A percentile compares a stretch with the other conserved stretches of the same genome.
These are phyloP conservation scores for Paspalum vaginatum DNA, from an alignment of 176 grass and related monocot species.

Conservation along the genomic window DNA sequence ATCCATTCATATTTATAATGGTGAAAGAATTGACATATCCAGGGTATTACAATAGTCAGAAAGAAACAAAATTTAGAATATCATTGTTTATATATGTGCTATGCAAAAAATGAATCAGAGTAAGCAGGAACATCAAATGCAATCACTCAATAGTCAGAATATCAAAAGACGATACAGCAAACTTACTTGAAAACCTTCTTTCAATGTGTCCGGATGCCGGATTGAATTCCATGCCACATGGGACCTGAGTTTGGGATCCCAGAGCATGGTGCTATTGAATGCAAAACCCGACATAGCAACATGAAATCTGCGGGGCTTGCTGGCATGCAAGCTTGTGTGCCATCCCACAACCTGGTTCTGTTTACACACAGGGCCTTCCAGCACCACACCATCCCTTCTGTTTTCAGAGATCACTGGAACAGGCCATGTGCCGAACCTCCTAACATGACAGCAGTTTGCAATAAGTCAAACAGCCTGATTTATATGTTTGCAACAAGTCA, in stretches of 20 bases:
- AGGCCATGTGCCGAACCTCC: constrained; percentile 94
- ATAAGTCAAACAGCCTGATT: constrained; percentile 28
- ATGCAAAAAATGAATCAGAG: not conserved
- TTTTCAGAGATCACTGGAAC: constrained; percentile 74
- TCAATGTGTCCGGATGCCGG: constrained; percentile 68
- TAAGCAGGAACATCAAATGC: not conserved
- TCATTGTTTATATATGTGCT: not conserved
- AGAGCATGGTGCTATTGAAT: constrained; percentile 97
- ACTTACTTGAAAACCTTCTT: constrained; percentile 83
- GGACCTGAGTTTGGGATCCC: constrained; percentile 75
- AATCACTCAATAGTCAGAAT: not conserved
- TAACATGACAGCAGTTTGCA: constrained; percentile 38
- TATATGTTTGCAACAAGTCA: constrained; percentile 30
- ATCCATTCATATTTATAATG: not conserved
- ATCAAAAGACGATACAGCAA: not conserved
- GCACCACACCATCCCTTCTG: constrained; percentile 52
- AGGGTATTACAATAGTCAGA: not conserved
- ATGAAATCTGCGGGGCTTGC: constrained; percentile 90
- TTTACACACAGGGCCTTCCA: constrained; percentile 92
- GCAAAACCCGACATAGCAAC: constrained; percentile 93
- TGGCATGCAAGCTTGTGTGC: constrained; percentile 77
- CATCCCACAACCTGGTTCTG: constrained; percentile 82
- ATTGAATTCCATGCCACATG: constrained; percentile 82
- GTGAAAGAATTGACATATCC: not conserved
- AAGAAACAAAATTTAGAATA: not conserved